These are phyloP conservation scores for Peronospora farinosa DNA, from an alignment of 352 stramenopile species.

Conservation along the genomic window DNA sequence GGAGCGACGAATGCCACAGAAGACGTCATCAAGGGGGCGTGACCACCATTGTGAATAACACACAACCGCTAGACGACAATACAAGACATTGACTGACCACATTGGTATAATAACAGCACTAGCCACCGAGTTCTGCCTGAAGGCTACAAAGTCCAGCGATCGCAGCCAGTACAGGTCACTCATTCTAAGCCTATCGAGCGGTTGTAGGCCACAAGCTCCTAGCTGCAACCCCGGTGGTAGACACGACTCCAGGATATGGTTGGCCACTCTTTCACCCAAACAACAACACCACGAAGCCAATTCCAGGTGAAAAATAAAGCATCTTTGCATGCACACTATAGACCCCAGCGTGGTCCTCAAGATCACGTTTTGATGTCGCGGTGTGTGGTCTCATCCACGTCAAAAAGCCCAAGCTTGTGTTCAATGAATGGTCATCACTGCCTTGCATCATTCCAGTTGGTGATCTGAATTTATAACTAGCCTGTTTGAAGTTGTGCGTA, in stretches of 20 bases:
- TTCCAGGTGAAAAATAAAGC: neutral
- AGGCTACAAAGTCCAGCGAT: conserved; percentile 21
- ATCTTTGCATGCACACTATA: neutral
- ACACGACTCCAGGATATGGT: conserved; percentile 6
- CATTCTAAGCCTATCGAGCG: conserved; percentile 5
- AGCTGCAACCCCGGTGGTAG: neutral
- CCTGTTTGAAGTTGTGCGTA: neutral
- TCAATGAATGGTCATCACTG: too few species aligned
- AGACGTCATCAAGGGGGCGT: neutral
- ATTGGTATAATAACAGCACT: conserved; percentile 20
- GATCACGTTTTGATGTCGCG: too few species aligned
- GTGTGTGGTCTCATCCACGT: too few species aligned
- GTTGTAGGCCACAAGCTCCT: conserved; percentile 5
- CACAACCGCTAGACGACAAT: neutral
- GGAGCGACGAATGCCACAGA: conserved; percentile 30
- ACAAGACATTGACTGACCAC: conserved; percentile 12
- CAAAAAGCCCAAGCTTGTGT: too few species aligned
- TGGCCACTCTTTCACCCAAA: neutral
- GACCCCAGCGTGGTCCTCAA: too few species aligned
- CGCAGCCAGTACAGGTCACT: conserved; percentile 8
- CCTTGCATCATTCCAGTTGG: too few species aligned
- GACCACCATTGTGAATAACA: neutral
- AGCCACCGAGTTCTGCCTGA: neutral
- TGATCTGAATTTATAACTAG: neutral
- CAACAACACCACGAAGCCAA: neutral